phyloP scores from a whole-genome alignment of 1,139 yeast species.

The Meyerozyma guilliermondii region DNA sequence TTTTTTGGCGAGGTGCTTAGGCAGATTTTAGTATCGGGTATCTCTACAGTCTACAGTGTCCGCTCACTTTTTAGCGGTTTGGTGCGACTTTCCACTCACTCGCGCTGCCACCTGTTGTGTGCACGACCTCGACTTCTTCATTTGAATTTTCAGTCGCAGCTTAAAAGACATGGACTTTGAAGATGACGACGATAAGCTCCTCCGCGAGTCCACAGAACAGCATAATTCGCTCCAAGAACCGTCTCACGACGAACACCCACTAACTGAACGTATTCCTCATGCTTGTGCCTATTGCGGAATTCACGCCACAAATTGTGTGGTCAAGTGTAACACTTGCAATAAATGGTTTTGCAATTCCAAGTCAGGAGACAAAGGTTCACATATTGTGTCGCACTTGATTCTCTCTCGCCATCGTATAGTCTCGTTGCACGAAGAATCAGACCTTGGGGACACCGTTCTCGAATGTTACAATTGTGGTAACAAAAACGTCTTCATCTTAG shows the following conservation, averaged over 20 bases:
- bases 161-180: background rate
- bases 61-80: no score
- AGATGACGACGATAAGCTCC: background rate
- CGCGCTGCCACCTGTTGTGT: background rate
- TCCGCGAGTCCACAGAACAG: background rate
- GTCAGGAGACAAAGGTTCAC: slow-evolving; percentile 61
- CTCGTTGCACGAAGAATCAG: slow-evolving; percentile 72
- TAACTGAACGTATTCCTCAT: slow-evolving; percentile 18
- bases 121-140: background rate
- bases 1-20: no score
- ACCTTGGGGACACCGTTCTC: slow-evolving; percentile 75
- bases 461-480: slow-evolving; percentile 93
- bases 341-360: slow-evolving; percentile 93
- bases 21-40: no score
- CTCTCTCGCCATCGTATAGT: slow-evolving; percentile 75
- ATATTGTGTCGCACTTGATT: slow-evolving; percentile 82
- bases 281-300: slow-evolving; percentile 80
- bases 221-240: background rate
- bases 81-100: background rate
- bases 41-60: no score
- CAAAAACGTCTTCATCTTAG: slow-evolving; percentile 73
- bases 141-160: background rate
- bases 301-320: slow-evolving; percentile 59
- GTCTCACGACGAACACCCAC: background rate
- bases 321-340: slow-evolving; percentile 71